Percentiles rank a stretch among this genome's conserved stretches.
These are phyloP conservation scores for Saccharomyces eubayanus DNA, from an alignment of 805 yeast genomes.

Conservation along the genomic window DNA sequence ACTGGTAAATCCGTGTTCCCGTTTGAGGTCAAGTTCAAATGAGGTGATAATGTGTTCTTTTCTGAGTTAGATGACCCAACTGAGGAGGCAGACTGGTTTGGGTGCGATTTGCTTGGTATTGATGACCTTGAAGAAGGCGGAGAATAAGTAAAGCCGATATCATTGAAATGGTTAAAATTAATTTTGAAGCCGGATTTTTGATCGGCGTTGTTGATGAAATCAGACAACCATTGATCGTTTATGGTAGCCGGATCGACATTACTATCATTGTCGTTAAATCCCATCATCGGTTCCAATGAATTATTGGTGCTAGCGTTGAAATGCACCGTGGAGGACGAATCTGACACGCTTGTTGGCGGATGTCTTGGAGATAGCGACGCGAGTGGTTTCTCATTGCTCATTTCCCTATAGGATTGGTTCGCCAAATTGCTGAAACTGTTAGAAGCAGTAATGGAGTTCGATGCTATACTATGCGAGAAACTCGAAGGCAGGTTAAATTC, in stretches of 20 bases:
- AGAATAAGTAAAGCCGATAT: conserved; percentile 44
- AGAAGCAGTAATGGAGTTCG: neutral
- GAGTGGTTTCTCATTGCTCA: neutral
- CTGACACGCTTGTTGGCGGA: neutral
- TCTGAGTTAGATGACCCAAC: neutral
- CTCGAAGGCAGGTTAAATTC: neutral
- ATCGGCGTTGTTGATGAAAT: conserved; percentile 37
- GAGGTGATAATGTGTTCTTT: neutral
- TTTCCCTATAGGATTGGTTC: neutral
- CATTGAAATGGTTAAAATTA: conserved; percentile 40
- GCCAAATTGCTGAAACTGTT: conserved; percentile 4
- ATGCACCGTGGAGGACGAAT: neutral
- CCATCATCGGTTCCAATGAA: neutral
- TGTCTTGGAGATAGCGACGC: neutral
- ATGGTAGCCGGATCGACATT: neutral
- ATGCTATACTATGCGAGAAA: neutral
- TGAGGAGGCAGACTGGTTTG: neutral
- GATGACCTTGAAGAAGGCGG: neutral
- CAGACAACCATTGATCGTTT: conserved; percentile 49
- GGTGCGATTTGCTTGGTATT: neutral
- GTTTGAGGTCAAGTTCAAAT: neutral
- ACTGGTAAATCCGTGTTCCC: neutral
- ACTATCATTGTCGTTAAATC: neutral
- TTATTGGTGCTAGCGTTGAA: neutral
- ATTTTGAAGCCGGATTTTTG: conserved; percentile 19